A percentile compares a stretch with the other conserved stretches of the same genome.
These are phyloP conservation scores for Stephania japonica DNA, from an alignment of 164 flowering plant genomes.

Conservation along the genomic window DNA sequence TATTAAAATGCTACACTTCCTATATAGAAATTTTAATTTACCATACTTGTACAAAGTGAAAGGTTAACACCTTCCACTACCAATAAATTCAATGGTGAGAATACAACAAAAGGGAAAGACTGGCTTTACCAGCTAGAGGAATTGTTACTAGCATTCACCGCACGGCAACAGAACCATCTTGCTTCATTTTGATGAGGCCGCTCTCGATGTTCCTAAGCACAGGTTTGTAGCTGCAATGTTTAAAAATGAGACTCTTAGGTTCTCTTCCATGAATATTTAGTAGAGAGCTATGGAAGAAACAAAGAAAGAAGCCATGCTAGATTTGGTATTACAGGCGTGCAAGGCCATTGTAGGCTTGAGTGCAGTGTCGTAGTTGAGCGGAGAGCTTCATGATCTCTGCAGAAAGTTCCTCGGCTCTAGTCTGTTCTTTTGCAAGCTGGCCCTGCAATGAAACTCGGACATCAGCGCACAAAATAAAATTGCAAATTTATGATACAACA, in stretches of 20 bases:
- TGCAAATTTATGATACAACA: neutral
- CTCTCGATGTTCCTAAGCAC: conserved; percentile 83
- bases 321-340: conserved; percentile 53
- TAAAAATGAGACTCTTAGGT: neutral
- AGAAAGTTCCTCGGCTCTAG: conserved; percentile 72
- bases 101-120: neutral
- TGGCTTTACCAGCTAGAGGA: neutral
- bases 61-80: neutral
- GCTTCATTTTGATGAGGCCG: conserved; percentile 83
- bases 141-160: conserved; percentile 26
- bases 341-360: conserved; percentile 68
- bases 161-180: conserved; percentile 51
- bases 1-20: neutral
- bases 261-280: neutral
- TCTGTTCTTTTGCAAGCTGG: conserved; percentile 74
- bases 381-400: conserved; percentile 88
- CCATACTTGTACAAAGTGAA: neutral
- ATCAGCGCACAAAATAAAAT: neutral
- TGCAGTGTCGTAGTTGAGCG: conserved; percentile 63
- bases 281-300: neutral
- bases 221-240: conserved; percentile 76
- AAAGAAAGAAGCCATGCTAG: neutral
- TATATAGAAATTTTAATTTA: neutral
- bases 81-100: neutral
- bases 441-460: conserved; percentile 28